Evolutionary conservation across 2,329 filamentous ascomycete genomes (phyloP), one percentile per base, ranked within the genome.

Genomic region (Fonsecaea pedrosoi): DNA sequence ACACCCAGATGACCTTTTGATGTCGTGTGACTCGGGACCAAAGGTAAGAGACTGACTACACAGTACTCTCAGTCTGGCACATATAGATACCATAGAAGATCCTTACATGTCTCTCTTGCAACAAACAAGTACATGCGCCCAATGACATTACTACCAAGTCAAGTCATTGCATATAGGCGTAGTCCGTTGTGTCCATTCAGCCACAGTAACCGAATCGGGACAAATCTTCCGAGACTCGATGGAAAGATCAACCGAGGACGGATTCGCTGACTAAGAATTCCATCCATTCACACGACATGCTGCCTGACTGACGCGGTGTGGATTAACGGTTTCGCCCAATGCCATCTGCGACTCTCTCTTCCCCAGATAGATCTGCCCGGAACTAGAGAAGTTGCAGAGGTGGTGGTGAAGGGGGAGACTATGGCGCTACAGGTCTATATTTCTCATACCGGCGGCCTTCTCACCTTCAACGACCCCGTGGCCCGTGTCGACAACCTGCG

Each of bases 351-450:
- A 38, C 53, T 53, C 45, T 5, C 25, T 40, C 48, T 34, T n/a
- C 25, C 59, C 34, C 50, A 21, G 48, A 54, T 45, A 48, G 57
- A 45, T 42, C 40, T 35, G 40, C 38, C 42, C 21, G n/a, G 38
- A 61, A n/a, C 30, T 38, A 35, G 45, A 61, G 48, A 35, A 18
- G 59, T 30, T 15, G 59, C 45, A 61, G 59, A 54, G 59, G 62
- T 38, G 62, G 68, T 50, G 68, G 40, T 61, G 61, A 61, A 63
- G 55, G 61, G 66, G 62, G 59, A 61, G 32, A 34, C 48, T 32
- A 96, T 96, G 92, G 91, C 92, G 83, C 87, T 94, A 78, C 89
- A 92, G 82, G 89, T 97, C 81, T 92, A 92, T 84, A 90, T 97
- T 78, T 93, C 92, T 85, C 94, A 96, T 82, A 93, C 91, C 80